phyloP scores from a whole-genome alignment of 345 rosid species.

The Heritiera fomes region DNA sequence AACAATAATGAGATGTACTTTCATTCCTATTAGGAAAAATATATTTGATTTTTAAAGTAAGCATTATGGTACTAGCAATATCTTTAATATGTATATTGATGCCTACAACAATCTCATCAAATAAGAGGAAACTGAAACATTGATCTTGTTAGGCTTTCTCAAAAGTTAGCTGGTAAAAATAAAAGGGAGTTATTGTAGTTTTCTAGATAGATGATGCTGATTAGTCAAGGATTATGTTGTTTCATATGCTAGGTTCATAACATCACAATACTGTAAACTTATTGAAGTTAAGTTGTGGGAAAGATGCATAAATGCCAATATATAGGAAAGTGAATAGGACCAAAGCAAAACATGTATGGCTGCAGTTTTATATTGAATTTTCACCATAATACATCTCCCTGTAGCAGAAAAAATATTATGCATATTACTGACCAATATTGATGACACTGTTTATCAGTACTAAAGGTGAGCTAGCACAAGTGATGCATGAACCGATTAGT shows the following conservation, averaged over 20 bases:
- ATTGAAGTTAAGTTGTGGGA: neutral
- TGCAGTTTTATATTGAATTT: neutral
- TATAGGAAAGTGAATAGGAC: neutral
- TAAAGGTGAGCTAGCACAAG: no score
- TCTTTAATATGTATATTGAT: neutral
- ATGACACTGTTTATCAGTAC: neutral
- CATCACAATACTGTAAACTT: neutral
- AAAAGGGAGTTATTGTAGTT: neutral
- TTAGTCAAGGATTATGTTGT: neutral
- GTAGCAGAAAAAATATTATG: neutral
- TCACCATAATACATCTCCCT: neutral
- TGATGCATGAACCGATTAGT: no score
- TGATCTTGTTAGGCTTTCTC: neutral
- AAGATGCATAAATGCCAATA: neutral
- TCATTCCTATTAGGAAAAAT: neutral
- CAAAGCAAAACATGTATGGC: neutral
- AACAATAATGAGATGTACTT: neutral
- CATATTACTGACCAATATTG: neutral
- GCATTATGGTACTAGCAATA: neutral
- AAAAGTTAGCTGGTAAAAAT: neutral
- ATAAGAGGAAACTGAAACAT: neutral
- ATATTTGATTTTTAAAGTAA: neutral
- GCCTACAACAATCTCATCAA: neutral
- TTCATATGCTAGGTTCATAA: neutral
- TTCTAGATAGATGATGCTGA: constrained; percentile 1